Base-by-base conservation (phyloP, 2,329 filamentous ascomycete species). In the Neocucurbitaria cava region DNA sequence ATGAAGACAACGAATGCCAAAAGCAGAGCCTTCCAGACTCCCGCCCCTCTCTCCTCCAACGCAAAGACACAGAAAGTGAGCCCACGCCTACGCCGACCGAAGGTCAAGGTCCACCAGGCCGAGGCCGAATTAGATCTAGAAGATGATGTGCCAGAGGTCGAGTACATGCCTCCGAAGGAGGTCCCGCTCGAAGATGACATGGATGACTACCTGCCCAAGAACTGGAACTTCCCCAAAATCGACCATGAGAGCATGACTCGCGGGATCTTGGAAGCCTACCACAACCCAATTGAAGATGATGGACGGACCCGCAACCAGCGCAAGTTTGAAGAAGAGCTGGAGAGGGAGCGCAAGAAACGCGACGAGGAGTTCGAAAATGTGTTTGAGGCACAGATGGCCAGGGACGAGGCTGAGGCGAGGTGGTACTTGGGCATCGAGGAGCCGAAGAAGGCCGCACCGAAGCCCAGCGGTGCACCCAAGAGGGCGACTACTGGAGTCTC, bases 1-100 rank as follows among this genome's bases (percentile, higher is more conserved):
- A 89, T 91, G 82, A 99, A 99, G 78, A 98, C 94, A 1, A 98
- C 95, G 47, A 99, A 99, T 76, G 92, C 91, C 49, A 98, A 96
- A 80, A 85, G 88, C 55, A 86, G 82, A 71, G 83, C 82, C 45
- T 83, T 87, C 62, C 87, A 89, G 59, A 88, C 87, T 3, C 85
- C 85, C 6, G 87, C 85, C 26, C 87, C 84, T 28, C 89, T 87
- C 84, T 63, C 71, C 52, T 71, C 72, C 10, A n/a, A n/a, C n/a
- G 87, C 88, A 57, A 89, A 87, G 76, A 87, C 87, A 0, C 83
- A 85, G 59, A 89, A 87, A 75, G 85, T 86, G 1, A 88, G 85
- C 15, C 80, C 82, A 4, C 87, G 88, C 80, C 54, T 79, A 66
- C 74, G 75, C 70, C 69, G 81, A 72, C 71, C 81, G 62, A 77